Evolutionary conservation across 2,329 filamentous ascomycete species (phyloP).

Genomic region (Leptosphaerulina australis): DNA sequence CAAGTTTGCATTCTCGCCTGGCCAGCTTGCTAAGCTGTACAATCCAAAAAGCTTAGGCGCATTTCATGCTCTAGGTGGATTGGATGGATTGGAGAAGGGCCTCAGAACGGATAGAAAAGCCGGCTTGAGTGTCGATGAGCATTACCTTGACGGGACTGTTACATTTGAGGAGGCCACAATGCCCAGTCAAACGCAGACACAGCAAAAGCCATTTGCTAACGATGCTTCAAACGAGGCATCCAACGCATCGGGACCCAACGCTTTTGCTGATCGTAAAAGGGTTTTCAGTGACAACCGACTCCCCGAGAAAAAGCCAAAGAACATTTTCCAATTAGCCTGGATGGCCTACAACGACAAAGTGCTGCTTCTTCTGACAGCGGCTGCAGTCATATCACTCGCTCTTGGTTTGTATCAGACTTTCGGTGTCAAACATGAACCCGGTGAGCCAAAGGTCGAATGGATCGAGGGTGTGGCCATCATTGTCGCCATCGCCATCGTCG

Average conservation of each 20-base stretch:
- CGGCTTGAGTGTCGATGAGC: constrained; percentile 75
- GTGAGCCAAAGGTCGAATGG: constrained; percentile 70
- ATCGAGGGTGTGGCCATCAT: constrained; percentile 82
- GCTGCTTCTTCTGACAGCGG: constrained; percentile 58
- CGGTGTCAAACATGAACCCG: constrained; percentile 60
- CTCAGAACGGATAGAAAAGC: constrained; percentile 67
- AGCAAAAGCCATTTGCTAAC: constrained; percentile 28
- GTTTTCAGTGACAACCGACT: constrained; percentile 73
- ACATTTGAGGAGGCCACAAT: constrained; percentile 69
- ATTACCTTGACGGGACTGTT: constrained; percentile 65
- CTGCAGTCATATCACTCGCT: constrained; percentile 74
- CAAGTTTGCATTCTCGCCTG: constrained; percentile 82
- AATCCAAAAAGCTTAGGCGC: constrained; percentile 79
- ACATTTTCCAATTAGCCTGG: constrained; percentile 74
- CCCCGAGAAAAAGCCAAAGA: constrained; percentile 72
- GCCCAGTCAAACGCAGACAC: constrained; percentile 20
- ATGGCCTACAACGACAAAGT: constrained; percentile 85
- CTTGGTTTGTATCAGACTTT: constrained; percentile 77
- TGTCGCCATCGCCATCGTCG: constrained; percentile 75
- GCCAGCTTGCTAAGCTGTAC: constrained; percentile 79
- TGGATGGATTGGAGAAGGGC: constrained; percentile 75
- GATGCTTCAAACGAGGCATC: constrained; percentile 3
- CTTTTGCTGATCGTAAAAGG: constrained; percentile 68
- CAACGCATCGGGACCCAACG: constrained; percentile 26
- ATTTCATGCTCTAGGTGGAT: constrained; percentile 75